A percentile compares a stretch with the other conserved stretches of the same genome.
These are phyloP conservation scores for Diaporthe vaccinii DNA, from an alignment of 2,329 filamentous ascomycete species.

Conservation along the genomic window DNA sequence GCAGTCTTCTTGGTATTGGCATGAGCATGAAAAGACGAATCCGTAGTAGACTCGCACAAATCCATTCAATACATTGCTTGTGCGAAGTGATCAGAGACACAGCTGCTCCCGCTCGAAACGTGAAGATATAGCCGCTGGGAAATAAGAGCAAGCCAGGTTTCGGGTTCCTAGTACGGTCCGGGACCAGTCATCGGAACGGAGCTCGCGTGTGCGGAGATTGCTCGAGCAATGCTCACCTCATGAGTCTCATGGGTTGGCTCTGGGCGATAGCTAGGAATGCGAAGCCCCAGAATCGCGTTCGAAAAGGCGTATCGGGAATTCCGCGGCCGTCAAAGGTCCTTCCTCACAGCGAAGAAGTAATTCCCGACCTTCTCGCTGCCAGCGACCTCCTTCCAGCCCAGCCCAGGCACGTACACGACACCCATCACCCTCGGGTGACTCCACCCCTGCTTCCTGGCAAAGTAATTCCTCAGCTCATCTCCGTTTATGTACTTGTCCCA, in stretches of 20 bases:
- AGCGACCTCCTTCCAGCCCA: conserved; percentile 88
- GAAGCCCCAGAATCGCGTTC: neutral
- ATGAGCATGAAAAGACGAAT: neutral
- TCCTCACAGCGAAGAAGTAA: conserved; percentile 91
- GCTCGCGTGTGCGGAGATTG: neutral
- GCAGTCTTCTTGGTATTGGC: neutral
- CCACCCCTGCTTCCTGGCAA: conserved; percentile 69
- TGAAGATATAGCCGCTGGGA: neutral
- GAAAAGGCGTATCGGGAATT: neutral
- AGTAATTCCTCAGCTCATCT: conserved; percentile 75
- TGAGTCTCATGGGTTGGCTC: neutral
- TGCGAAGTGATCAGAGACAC: neutral
- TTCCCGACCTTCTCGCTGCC: conserved; percentile 91
- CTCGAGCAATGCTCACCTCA: neutral
- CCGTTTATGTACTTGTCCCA: conserved; percentile 97
- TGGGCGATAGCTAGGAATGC: neutral
- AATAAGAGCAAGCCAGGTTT: neutral
- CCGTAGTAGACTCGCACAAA: neutral
- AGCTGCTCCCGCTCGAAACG: neutral
- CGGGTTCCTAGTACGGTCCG: neutral
- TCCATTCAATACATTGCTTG: neutral
- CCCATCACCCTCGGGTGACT: conserved; percentile 76
- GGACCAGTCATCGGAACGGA: neutral
- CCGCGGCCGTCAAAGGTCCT: conserved; percentile 43
- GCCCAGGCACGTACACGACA: conserved; percentile 88